Evolutionary conservation across 345 rosid species (phyloP), one percentile per base, ranked within the genome.

Genomic region (Eucalyptus victrix): DNA sequence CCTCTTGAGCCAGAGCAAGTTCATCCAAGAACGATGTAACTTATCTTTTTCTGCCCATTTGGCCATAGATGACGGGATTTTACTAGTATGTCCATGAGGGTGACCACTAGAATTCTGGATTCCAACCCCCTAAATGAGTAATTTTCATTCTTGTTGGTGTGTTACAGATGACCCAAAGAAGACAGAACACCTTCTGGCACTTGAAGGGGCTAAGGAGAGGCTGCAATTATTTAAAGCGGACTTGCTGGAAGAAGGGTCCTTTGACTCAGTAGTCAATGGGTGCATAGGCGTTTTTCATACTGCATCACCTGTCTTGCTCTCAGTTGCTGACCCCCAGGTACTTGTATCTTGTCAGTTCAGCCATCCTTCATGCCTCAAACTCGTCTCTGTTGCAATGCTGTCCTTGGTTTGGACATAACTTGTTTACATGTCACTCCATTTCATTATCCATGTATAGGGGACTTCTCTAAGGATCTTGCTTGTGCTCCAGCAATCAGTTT

Each of bases 271-370:
- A 6, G 90, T 93, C 44, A 90, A 89, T 21, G 95, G 91, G 32
- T 92, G 92, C 86, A 24, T 44, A 3, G 91, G 88, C 2, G 92
- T 92, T 87, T 90, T 91, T 86, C 95, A 91, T 42, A 91, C 93
- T 4, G 99, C 98, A 9, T 92, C 96, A 86, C 99, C 90, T 23
- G 93, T 93, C 42, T 19, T 56, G 15, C 18, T 93, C 60, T 86
- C 91, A 88, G 80, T 89, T 81, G 53, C 89, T 87, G 90, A 91
- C 81, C 93, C 93, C 88, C 87, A 92, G 96, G 96, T 92, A 18
- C 32, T 21, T 87, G 28, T 45, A 37, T 47, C 28, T 83, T 49
- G 62, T 54, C 15, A 37, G 45, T 72, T 72, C 83, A 11, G 28
- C 62, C 62, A 56, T 56, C 62, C 26, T 56, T 23, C 13, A 0